Conservation (phyloP, 1,139 yeast species). For the Geotrichum australiense region DNA sequence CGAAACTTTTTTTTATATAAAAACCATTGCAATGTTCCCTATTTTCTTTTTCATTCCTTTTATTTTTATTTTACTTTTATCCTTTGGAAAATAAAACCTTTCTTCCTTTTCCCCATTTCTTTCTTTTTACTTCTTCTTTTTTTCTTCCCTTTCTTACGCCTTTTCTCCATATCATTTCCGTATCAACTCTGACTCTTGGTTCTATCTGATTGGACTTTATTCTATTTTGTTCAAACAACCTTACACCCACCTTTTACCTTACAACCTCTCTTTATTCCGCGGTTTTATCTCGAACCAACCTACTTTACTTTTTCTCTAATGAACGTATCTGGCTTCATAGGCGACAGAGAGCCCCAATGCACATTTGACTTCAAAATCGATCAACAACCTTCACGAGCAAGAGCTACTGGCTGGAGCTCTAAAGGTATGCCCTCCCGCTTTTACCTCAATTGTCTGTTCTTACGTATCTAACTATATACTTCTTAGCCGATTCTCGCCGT, state of each 20-base stretch:
- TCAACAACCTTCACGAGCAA: slow-evolving; percentile 31
- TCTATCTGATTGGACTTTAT: neutral
- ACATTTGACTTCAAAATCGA: slow-evolving; percentile 20
- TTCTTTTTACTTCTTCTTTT: neutral
- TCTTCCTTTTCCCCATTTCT: slow-evolving; percentile 8
- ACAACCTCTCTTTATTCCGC: neutral
- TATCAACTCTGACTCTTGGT: neutral
- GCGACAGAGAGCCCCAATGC: slow-evolving; percentile 4
- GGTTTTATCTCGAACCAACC: neutral
- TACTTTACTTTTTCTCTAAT: neutral
- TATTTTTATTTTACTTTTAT: neutral
- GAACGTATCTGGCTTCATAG: too few relatives aligned
- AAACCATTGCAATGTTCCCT: neutral
- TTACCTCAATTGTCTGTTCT: neutral
- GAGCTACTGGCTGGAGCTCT: slow-evolving; percentile 34
- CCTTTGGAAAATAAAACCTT: neutral
- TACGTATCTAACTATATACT: neutral
- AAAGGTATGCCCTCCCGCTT: slow-evolving; percentile 20
- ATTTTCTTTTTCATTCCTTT: neutral
- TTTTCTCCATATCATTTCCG: neutral
- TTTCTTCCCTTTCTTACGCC: too few relatives aligned
- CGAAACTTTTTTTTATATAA: neutral
- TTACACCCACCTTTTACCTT: neutral
- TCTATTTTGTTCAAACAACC: neutral
- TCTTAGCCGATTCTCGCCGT: slow-evolving; percentile 29